Base-by-base conservation (phyloP, 257 asterid species). In the Marsdenia floribunda region DNA sequence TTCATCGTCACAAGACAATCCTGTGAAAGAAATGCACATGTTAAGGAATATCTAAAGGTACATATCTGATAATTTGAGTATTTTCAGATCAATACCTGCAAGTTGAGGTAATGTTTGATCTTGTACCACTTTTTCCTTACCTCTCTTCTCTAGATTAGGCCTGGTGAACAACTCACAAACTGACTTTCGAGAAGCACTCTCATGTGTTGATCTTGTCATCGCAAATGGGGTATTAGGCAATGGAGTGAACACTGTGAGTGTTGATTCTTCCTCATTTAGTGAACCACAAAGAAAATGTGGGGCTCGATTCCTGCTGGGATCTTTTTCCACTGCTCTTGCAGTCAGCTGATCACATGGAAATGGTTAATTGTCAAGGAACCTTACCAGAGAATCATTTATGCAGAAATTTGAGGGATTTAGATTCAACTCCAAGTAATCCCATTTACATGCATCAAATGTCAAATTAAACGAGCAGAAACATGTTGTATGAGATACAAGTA, bases 231-330 rank as follows among this genome's bases (percentile, higher is more conserved):
- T 79, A 68, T 86, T 42, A 38, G 81, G 74, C 77, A 78, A 75
- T 15, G 96, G 92, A 72, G 77, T 88, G 72, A 82, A 81, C 29
- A 90, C 82, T 18, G 85, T 81, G 2, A 94, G 77, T 44, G 78
- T 80, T n/a, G 86, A 67, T 74, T 78, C 91, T 79, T 90, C 96
- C 83, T 89, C 97, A 70, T 74, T 71, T 37, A 94, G 71, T 53
- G 96, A 88, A 76, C 99, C 97, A 64, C 96, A 90, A 22, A 88
- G 93, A 77, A 82, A 84, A 84, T 92, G 99, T 54, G 84, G 81
- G 16, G 83, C 59, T 8, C 94, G 92, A 77, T 86, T 77, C 65
- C 97, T 87, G 11, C 80, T 65, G 55, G 91, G 86, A 81, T 92
- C 91, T 75, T 57, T 86, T 13, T 81, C 86, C 72, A 88, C 90